Base-by-base conservation (phyloP, 345 rosid species). In the Dovyalis caffra region DNA sequence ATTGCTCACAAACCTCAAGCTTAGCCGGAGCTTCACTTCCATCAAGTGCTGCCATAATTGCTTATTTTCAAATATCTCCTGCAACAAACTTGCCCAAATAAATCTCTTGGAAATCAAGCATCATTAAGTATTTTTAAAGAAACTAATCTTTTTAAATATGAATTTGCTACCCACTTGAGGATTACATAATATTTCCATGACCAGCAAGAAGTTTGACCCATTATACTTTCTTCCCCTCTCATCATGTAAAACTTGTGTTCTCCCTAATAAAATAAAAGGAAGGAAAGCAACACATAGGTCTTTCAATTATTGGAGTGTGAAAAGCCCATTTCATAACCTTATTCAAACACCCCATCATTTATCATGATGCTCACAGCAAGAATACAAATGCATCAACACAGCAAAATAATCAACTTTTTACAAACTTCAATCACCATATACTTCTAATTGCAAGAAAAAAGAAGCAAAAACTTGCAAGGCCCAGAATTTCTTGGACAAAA, bases 1-100 rank as follows among this genome's bases (percentile, higher is more conserved):
- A 25, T 38, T 61, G 64, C 78, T 37, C 23, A 70, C 76, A 73
- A 76, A 87, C 88, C 88, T 83, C 74, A 21, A 78, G 76, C 18
- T 68, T 80, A 51, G 62, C 69, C 9, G 83, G 82, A 76, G 73
- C 72, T 56, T 16, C 14, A 28, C 33, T 37, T 20, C 12, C 57
- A 28, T 77, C 82, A 65, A 26, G 32, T 12, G 35, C 26, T 57
- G 69, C 75, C 87, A 86, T 84, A 26, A 35, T 45, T 75, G 8
- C 60, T 62, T 58, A 58, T 53, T 33, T 37, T 49, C 26, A 34
- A 66, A 70, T 25, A 49, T 35, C 79, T 78, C 69, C 69, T 62
- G 73, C 45, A 76, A 51, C 3, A 53, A 53, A 8, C 3, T 8
- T 53, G 23, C 60, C 0, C 2, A n/a, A n/a, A n/a, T 8, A 53